phyloP scores from a whole-genome alignment of 345 rosid genomes.

The Ceriops tagal region DNA sequence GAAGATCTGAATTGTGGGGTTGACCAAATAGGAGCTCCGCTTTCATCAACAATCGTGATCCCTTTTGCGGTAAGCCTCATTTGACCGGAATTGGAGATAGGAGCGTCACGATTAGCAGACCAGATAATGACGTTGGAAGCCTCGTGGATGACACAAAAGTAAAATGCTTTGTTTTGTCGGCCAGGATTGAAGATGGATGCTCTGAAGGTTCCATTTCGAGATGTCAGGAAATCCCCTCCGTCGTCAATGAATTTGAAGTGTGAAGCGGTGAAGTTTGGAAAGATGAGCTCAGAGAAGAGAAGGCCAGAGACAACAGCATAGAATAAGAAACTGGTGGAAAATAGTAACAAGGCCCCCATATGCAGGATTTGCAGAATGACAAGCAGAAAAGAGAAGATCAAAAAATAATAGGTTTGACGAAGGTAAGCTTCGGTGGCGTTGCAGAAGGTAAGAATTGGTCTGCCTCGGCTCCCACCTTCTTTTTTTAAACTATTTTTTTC shows the following conservation, averaged over 20 bases:
- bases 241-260: slow-evolving; percentile 42
- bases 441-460: slow-evolving; percentile 32
- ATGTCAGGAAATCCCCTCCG: slow-evolving; percentile 57
- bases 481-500: slow-evolving; percentile 21
- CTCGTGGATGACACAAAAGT: slow-evolving; percentile 65
- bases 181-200: slow-evolving; percentile 58
- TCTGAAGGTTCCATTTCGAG: slow-evolving; percentile 54
- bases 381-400: slow-evolving; percentile 11
- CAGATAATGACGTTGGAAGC: slow-evolving; percentile 59
- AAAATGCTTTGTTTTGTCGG: slow-evolving; percentile 39
- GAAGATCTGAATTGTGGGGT: slow-evolving; percentile 54
- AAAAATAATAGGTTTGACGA: slow-evolving; percentile 2
- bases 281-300: slow-evolving; percentile 41
- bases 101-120: slow-evolving; percentile 73
- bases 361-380: slow-evolving; percentile 16
- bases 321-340: slow-evolving; percentile 34
- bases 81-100: slow-evolving; percentile 55
- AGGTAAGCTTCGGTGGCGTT: slow-evolving; percentile 7
- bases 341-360: slow-evolving; percentile 44
- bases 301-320: slow-evolving; percentile 35
- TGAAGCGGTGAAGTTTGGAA: slow-evolving; percentile 72
- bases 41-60: slow-evolving; percentile 48
- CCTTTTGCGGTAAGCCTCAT: slow-evolving; percentile 58
- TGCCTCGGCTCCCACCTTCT: slow-evolving; percentile 7
- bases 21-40: slow-evolving; percentile 53